These are phyloP conservation scores for Trametes sp. DNA, from an alignment of 1,284 basidiomycete genomes.

Conservation along the genomic window DNA sequence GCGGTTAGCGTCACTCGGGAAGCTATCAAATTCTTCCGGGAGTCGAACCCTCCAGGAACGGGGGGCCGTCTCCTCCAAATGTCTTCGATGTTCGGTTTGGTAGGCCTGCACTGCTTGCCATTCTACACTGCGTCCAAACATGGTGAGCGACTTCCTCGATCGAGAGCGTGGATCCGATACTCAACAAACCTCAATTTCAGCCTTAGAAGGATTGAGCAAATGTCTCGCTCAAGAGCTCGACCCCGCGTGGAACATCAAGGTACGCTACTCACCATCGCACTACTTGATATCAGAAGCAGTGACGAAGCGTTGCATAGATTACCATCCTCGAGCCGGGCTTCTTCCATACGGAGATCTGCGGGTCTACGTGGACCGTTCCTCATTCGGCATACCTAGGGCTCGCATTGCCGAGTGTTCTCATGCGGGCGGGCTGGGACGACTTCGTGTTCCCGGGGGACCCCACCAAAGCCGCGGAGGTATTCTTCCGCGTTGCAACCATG, in stretches of 20 bases:
- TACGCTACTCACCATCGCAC: conserved; percentile 9
- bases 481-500: conserved; percentile 18
- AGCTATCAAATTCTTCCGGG: conserved; percentile 46
- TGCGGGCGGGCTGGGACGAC: conserved; percentile 8
- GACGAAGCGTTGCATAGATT: too few species aligned
- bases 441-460: conserved; percentile 13
- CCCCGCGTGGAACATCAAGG: conserved; percentile 51
- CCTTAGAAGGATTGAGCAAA: conserved; percentile 42
- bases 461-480: conserved; percentile 11
- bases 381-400: conserved; percentile 27
- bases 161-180: not conserved
- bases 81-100: conserved; percentile 39
- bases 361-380: not conserved
- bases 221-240: conserved; percentile 42
- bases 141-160: conserved; percentile 16
- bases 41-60: conserved; percentile 39
- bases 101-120: conserved; percentile 30
- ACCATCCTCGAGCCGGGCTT: conserved; percentile 24
- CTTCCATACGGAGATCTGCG: conserved; percentile 12
- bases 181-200: conserved; percentile 4
- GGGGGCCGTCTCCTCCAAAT: conserved; percentile 43
- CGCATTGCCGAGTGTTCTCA: not conserved
- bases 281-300: not conserved
- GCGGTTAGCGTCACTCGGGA: conserved; percentile 41
- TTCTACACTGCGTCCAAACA: conserved; percentile 43